Evolutionary conservation across 768 basidiomycete genomes (phyloP).

Genomic region (Lactarius quietus): DNA sequence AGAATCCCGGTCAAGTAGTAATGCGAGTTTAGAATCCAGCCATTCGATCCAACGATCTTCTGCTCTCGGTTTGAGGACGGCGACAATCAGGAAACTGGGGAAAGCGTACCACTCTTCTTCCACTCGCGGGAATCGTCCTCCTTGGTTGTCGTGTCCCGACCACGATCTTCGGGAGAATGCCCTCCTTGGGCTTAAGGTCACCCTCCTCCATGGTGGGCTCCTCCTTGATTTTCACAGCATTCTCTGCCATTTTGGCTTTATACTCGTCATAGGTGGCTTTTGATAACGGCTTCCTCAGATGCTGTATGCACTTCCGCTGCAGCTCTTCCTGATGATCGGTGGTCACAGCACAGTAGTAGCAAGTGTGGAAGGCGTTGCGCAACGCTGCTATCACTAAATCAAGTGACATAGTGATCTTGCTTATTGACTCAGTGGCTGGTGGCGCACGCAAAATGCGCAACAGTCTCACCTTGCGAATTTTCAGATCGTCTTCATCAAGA

Average conservation of each 20-base stretch:
- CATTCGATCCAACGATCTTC: conserved; percentile 90
- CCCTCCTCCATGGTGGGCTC: conserved; percentile 42
- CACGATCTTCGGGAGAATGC: conserved; percentile 30
- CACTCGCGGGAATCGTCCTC: conserved; percentile 43
- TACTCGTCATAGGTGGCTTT: conserved; percentile 59
- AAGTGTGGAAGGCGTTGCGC: conserved; percentile 87
- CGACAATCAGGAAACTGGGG: conserved; percentile 13
- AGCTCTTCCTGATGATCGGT: conserved; percentile 94
- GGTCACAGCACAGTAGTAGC: conserved; percentile 96
- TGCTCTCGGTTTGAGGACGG: conserved; percentile 31
- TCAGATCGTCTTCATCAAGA: conserved; percentile 61
- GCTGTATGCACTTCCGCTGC: conserved; percentile 90
- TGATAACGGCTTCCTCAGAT: conserved; percentile 74
- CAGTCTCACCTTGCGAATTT: conserved; percentile 63
- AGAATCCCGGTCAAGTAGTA: conserved; percentile 71
- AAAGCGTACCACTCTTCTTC: conserved; percentile 63
- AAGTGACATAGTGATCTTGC: conserved; percentile 72
- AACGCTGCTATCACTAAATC: conserved; percentile 94
- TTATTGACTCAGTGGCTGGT: conserved; percentile 23
- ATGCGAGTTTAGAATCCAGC: conserved; percentile 81
- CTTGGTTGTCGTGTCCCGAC: conserved; percentile 33
- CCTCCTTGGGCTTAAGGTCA: conserved; percentile 30
- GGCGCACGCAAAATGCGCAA: conserved; percentile 19
- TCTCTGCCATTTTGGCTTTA: conserved; percentile 50
- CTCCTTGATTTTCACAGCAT: conserved; percentile 41